Base-by-base conservation (phyloP, 345 rosid species). In the Citropsis articulata region DNA sequence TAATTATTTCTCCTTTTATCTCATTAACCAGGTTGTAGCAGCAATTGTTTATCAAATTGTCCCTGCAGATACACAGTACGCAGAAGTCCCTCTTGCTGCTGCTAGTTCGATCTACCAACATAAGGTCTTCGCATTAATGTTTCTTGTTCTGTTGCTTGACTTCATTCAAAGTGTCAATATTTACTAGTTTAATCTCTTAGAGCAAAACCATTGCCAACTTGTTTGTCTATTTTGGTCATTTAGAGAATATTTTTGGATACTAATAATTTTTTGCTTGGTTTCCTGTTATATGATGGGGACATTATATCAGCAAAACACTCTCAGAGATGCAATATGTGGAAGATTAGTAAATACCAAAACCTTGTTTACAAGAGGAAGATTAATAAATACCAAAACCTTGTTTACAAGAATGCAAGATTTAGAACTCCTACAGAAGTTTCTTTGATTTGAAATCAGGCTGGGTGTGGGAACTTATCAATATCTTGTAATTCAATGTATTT, bases 41-140 rank as follows among this genome's bases (percentile, higher is more conserved):
- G 94, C 91, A 79, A 82, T 90, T 61, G 89, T 93, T 40, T 93
- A 35, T 86, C 94, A 89, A 69, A 90, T 93, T 70, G 86, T 91
- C 55, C 93, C 98, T 57, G 86, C 88, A 28, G 97, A 91, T 77
- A 90, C 90, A 55, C 92, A 87, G 70, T 89, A 80, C 87, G 97
- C 93, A 80, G 98, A 93, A 85, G 82, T 91, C 84, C 96, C 93
- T 77, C 88, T 91, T 65, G 92, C 97, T 25, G 97, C 94, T 78
- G 94, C 89, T 66, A 83, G 89, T 81, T 79, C 82, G 56, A 73
- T 72, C 66, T 82, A 87, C 81, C 94, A 90, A 73, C 85, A 80
- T 71, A 87, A 91, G 92, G 94, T 91, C 78, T 75, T 12, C 24
- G 16, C 13, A 30, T 65, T 60, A 27, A 7, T 8, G 55, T 68